Conservation (phyloP, 2,329 filamentous ascomycete genomes). For the Trichoderma cornu-damae region DNA sequence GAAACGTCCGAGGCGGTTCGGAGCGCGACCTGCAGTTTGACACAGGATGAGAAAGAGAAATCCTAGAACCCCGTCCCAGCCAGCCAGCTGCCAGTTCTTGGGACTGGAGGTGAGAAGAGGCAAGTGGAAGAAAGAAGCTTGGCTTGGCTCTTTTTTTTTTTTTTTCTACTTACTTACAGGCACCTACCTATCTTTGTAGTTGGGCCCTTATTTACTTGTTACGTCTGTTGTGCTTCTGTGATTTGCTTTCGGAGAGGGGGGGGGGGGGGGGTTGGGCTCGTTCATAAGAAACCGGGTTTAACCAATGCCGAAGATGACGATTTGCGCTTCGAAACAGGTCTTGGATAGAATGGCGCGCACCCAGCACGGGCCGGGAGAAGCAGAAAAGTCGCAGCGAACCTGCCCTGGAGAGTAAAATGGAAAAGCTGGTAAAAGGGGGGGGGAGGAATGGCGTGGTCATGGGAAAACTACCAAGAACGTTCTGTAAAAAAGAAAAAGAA, state of each 20-base stretch:
- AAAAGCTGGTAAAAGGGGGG: no score
- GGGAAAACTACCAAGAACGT: no score
- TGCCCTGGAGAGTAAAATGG: no score
- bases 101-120: not conserved
- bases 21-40: not conserved
- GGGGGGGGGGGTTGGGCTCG: not conserved
- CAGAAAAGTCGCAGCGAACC: not conserved
- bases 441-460: no score
- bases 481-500: no score
- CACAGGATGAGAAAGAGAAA: not conserved
- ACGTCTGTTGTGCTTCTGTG: constrained; percentile 8
- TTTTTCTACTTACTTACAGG: no score
- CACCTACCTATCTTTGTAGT: no score
- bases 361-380: not conserved
- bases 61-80: not conserved
- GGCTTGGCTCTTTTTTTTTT: no score
- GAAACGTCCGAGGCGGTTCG: constrained; percentile 4
- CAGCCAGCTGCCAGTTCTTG: not conserved
- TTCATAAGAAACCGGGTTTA: not conserved
- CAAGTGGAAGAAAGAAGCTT: no score
- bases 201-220: not conserved
- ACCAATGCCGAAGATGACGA: not conserved
- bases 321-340: not conserved
- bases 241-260: not conserved
- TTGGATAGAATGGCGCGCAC: not conserved